Evolutionary conservation across 192 early-diverging fungal genomes (phyloP).

Genomic region (Podila clonocystis): DNA sequence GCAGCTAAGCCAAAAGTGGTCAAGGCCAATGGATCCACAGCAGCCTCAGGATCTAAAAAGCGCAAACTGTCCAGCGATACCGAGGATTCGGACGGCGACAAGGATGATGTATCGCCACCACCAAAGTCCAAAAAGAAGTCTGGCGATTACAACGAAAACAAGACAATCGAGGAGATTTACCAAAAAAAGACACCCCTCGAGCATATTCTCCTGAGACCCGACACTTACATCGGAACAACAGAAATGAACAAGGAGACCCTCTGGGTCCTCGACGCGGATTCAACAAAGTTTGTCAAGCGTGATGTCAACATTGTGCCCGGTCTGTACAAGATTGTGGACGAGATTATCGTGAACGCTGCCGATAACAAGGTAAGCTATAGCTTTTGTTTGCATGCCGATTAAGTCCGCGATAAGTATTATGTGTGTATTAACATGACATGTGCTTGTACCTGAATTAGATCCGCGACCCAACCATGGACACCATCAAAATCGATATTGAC

Average conservation of each 20-base stretch:
- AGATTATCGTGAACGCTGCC: constrained; percentile 97
- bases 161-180: constrained; percentile 87
- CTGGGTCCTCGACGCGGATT: constrained; percentile 88
- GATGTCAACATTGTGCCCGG: constrained; percentile 85
- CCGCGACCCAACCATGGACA: constrained; percentile 88
- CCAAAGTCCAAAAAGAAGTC: constrained; percentile 34
- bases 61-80: constrained; percentile 21
- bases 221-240: constrained; percentile 96
- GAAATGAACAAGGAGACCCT: constrained; percentile 81
- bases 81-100: background rate
- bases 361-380: constrained; percentile 81
- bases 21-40: background rate
- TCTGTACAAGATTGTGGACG: constrained; percentile 98
- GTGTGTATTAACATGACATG: too few relatives aligned
- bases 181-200: constrained; percentile 96
- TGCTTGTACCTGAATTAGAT: constrained; percentile 53
- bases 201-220: constrained; percentile 93
- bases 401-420: background rate
- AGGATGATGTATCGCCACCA: constrained; percentile 22
- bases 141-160: constrained; percentile 37
- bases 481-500: constrained; percentile 90
- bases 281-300: constrained; percentile 65
- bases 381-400: background rate
- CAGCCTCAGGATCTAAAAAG: constrained; percentile 27
- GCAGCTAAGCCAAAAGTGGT: constrained; percentile 11